Base-by-base conservation (phyloP, 805 yeast genomes). In the Yarrowia sp. region DNA sequence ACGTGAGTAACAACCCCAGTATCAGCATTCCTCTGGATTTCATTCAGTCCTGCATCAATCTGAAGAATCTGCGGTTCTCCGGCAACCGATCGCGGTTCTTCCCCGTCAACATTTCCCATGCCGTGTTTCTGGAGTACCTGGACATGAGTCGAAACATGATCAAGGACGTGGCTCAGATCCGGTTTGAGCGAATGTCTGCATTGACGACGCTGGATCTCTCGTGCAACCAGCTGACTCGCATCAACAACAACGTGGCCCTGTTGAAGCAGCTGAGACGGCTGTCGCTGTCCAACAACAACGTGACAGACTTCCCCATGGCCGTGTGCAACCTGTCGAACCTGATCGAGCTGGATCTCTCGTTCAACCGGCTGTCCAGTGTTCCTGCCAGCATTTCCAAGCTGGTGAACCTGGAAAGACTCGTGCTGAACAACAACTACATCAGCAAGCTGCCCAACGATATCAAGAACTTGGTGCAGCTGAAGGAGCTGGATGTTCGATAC, bases 1-100 rank as follows among this genome's bases (percentile, higher is more conserved):
- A 93, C 76, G 91, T 92, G 9, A 89, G 96, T 1, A 86, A 89
- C 70, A 93, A 93, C 75, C 96, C 97, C 4, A 89, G 96, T 17
- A 88, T 94, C 66, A 86, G 87, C 69, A 80, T 93, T 40, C 96
- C 98, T 0, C 79, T 86, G 67, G 97, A 92, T 74, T 93, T 93
- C 75, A 87, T 93, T 73, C 96, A 92, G 75, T 78, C 89, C 30
- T 91, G 96, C 71, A 84, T 86, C 47, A 90, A 90, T 73, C 80
- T 92, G 73, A 82, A 84, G 34, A 84, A 85, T 66, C 81, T 92
- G 70, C 83, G 86, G 68, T 91, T 87, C 80, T 86, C 90, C 0
- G 83, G 87, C 70, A 89, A 90, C 72, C 88, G 95, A 68, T 86
- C 90, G 30, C 85, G 89, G 9, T 83, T 81, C 58, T 89, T 93